Percentiles rank a stretch among this genome's conserved stretches.
These are phyloP conservation scores for Pneumocystis murina DNA, from an alignment of 1,139 yeast genomes.

Conservation along the genomic window DNA sequence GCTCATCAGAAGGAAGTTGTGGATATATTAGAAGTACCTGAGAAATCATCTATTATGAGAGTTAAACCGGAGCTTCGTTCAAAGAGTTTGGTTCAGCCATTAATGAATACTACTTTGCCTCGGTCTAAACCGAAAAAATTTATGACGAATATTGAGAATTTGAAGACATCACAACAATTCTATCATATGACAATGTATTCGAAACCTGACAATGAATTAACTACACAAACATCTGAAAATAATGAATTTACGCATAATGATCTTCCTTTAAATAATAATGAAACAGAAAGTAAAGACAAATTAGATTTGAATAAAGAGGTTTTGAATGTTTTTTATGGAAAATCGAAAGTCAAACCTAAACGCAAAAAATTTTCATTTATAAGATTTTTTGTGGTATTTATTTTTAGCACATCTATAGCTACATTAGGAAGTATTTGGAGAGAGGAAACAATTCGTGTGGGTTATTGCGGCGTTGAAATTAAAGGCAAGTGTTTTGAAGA, in stretches of 20 bases:
- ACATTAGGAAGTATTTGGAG: slow-evolving; percentile 21
- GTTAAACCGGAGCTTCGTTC: neutral
- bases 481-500: slow-evolving; percentile 3
- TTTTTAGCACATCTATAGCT: neutral
- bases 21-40: neutral
- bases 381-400: neutral
- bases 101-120: neutral
- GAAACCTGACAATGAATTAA: neutral
- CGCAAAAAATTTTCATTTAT: neutral
- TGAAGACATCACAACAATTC: neutral
- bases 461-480: slow-evolving; percentile 25
- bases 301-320: neutral
- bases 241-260: neutral
- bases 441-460: slow-evolving; percentile 21
- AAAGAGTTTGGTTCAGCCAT: neutral
- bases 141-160: neutral
- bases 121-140: neutral
- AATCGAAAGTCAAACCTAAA: neutral
- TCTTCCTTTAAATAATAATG: neutral
- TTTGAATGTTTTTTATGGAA: neutral
- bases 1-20: neutral
- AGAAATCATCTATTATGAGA: neutral
- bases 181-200: neutral
- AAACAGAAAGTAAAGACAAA: neutral
- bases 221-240: neutral